These are phyloP conservation scores for Monosporascus sp. DNA, from an alignment of 2,329 filamentous ascomycete genomes.

Conservation along the genomic window DNA sequence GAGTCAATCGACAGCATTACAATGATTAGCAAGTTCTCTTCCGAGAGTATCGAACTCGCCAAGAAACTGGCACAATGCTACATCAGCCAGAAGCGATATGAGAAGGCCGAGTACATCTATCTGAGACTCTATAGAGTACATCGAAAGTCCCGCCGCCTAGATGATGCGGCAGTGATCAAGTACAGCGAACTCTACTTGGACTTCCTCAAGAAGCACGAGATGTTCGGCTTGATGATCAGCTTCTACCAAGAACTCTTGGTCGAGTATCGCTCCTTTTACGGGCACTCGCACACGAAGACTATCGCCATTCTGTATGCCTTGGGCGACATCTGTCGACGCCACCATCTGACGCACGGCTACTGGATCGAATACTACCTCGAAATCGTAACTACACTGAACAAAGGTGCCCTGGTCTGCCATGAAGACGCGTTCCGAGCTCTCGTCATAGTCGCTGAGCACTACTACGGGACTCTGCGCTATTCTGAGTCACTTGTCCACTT, in stretches of 20 bases:
- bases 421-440: slow-evolving; percentile 33
- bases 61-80: slow-evolving; percentile 42
- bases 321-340: slow-evolving; percentile 23
- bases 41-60: slow-evolving; percentile 37
- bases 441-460: slow-evolving; percentile 29
- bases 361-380: slow-evolving; percentile 32
- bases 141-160: background rate
- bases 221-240: slow-evolving; percentile 29
- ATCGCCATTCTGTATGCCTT: slow-evolving; percentile 31
- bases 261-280: slow-evolving; percentile 31
- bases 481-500: slow-evolving; percentile 10
- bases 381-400: slow-evolving; percentile 32
- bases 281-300: slow-evolving; percentile 28
- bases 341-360: background rate
- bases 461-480: slow-evolving; percentile 30
- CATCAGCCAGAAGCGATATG: slow-evolving; percentile 26
- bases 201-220: slow-evolving; percentile 25
- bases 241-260: slow-evolving; percentile 33
- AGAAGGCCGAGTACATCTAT: slow-evolving; percentile 31
- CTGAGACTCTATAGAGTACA: slow-evolving; percentile 5
- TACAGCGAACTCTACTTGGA: slow-evolving; percentile 22
- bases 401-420: slow-evolving; percentile 27
- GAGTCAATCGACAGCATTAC: slow-evolving; percentile 31
- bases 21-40: background rate
- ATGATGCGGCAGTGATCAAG: background rate